Evolutionary conservation across 306 rosid genomes (phyloP).

Genomic region (Vicia faba): DNA sequence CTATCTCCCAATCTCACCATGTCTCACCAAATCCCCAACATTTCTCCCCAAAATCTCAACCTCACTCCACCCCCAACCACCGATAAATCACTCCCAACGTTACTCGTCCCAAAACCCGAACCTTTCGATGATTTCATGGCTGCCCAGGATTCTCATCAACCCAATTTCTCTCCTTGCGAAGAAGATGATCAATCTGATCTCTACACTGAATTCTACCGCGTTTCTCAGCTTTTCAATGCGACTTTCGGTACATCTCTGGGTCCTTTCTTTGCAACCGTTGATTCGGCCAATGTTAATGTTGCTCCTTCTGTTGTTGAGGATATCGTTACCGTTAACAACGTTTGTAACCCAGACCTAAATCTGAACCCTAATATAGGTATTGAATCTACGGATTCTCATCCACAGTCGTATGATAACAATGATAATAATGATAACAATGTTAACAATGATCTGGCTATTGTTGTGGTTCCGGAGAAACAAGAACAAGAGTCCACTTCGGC

Average conservation of each 20-base stretch:
- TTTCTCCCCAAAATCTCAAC: not conserved
- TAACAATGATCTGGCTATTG: conserved; percentile 55
- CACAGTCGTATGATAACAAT: not conserved
- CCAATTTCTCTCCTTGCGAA: not conserved
- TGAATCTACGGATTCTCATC: not conserved
- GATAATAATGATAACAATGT: conserved; percentile 25
- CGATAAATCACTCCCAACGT: conserved; percentile 31
- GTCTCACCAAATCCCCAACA: conserved; percentile 8
- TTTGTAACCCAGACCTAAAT: not conserved
- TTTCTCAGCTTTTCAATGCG: conserved; percentile 63
- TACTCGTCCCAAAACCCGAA: conserved; percentile 65
- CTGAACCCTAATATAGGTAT: not conserved
- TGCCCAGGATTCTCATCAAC: conserved; percentile 5
- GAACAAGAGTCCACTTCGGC: conserved; percentile 34
- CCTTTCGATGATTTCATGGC: conserved; percentile 56
- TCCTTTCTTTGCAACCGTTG: not conserved
- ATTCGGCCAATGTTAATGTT: not conserved
- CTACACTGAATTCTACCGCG: conserved; percentile 65
- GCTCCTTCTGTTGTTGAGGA: not conserved
- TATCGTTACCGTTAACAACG: not conserved
- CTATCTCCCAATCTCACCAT: not conserved
- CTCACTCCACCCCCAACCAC: not conserved
- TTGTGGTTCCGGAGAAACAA: conserved; percentile 46
- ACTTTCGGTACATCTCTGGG: conserved; percentile 52
- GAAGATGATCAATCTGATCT: conserved; percentile 46